These are phyloP conservation scores for Corymbia calophylla DNA, from an alignment of 441 rosid species.

Conservation along the genomic window DNA sequence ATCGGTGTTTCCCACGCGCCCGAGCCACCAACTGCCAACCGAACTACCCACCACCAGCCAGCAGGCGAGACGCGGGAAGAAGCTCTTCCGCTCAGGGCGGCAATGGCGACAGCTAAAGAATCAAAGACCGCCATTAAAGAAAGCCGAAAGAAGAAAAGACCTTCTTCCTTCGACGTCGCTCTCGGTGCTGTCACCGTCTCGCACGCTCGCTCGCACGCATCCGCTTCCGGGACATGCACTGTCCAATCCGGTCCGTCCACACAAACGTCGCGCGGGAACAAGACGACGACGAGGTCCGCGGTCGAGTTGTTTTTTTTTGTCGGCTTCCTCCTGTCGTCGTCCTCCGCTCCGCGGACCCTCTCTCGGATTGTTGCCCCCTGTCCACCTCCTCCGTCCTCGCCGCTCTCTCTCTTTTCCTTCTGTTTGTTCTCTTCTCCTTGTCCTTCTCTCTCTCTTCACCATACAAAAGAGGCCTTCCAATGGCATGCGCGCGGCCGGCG, in stretches of 20 bases:
- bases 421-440: not conserved
- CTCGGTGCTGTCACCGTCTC: not conserved
- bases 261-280: not conserved
- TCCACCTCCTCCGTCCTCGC: slow-evolving; percentile 8
- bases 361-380: slow-evolving; percentile 20
- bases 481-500: slow-evolving; percentile 11
- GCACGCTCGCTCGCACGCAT: not conserved
- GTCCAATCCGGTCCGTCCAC: not conserved
- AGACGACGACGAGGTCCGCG: not conserved
- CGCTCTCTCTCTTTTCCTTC: not conserved
- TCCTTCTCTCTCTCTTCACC: not conserved
- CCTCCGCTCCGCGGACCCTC: not conserved
- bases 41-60: not conserved
- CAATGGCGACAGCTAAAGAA: not conserved
- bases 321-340: slow-evolving; percentile 20
- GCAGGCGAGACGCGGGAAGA: not conserved
- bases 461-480: not conserved
- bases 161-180: not conserved
- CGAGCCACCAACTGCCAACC: not conserved
- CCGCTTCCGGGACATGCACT: not conserved
- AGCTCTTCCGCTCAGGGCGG: not conserved
- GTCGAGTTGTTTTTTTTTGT: not conserved
- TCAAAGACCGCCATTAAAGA: not conserved
- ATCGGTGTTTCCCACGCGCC: not conserved
- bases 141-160: not conserved